A percentile compares a stretch with the other conserved stretches of the same genome.
Evolutionary conservation across 108 stramenopile species (phyloP).

Genomic region (Schizochytrium sp.): DNA sequence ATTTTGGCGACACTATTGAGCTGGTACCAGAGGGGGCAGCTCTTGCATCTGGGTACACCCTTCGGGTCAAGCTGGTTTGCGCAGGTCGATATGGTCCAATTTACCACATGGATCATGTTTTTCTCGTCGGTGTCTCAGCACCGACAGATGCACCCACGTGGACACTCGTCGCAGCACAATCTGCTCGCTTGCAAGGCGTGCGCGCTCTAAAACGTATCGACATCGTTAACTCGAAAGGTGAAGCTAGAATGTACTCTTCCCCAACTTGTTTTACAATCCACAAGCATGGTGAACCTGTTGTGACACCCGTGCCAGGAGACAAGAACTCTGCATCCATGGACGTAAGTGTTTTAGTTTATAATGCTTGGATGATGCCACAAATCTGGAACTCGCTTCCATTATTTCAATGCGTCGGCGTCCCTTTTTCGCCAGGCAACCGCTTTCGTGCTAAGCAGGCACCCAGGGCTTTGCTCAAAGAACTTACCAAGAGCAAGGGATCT

Average conservation of each 20-base stretch:
- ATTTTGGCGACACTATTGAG: not conserved
- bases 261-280: not conserved
- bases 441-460: not conserved
- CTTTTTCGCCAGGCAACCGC: not conserved
- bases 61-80: conserved; percentile 15
- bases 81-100: not conserved
- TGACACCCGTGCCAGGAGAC: not conserved
- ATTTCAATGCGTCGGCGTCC: not conserved
- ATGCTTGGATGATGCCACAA: conserved; percentile 38
- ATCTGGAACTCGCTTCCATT: not conserved
- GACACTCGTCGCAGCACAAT: not conserved
- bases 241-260: not conserved
- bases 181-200: too few species aligned
- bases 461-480: not conserved
- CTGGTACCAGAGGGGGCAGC: not conserved
- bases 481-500: too few species aligned
- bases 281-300: not conserved
- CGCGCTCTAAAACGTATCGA: too few species aligned
- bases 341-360: not conserved
- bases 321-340: not conserved
- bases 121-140: not conserved
- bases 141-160: not conserved
- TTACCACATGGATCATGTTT: not conserved
- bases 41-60: not conserved
- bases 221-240: too few species aligned